Evolutionary conservation across 2,329 filamentous ascomycete genomes (phyloP).

Genomic region (Davidsoniella eucalypti): DNA sequence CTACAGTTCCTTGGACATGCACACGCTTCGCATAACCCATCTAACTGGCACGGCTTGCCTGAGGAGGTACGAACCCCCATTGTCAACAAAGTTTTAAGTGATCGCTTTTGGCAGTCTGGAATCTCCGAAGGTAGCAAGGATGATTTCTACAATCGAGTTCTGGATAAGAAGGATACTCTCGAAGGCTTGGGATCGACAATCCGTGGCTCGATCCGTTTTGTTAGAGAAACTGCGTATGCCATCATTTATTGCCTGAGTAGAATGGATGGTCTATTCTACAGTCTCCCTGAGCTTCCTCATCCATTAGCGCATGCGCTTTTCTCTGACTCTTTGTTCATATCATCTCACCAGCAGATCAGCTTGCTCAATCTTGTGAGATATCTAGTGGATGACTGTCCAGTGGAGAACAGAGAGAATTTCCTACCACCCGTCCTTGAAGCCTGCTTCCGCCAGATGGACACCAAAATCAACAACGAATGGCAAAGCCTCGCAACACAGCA

Average conservation of each 20-base stretch:
- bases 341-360: slow-evolving; percentile 87
- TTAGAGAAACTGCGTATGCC: slow-evolving; percentile 85
- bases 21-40: slow-evolving; percentile 76
- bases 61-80: slow-evolving; percentile 53
- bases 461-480: slow-evolving; percentile 81
- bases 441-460: slow-evolving; percentile 73
- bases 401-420: slow-evolving; percentile 60
- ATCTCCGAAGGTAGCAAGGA: slow-evolving; percentile 93
- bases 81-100: slow-evolving; percentile 70
- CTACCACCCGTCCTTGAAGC: slow-evolving; percentile 67
- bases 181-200: slow-evolving; percentile 92
- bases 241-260: slow-evolving; percentile 88
- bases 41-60: slow-evolving; percentile 66
- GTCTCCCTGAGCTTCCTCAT: slow-evolving; percentile 65
- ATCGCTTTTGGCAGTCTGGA: slow-evolving; percentile 95
- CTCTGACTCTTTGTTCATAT: slow-evolving; percentile 63
- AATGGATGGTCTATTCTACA: slow-evolving; percentile 77
- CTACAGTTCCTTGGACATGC: slow-evolving; percentile 77
- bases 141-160: slow-evolving; percentile 85
- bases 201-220: slow-evolving; percentile 70
- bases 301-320: slow-evolving; percentile 76
- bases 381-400: slow-evolving; percentile 81
- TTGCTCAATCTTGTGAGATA: slow-evolving; percentile 76
- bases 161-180: slow-evolving; percentile 72
- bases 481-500: slow-evolving; percentile 52